Conservation (phyloP, 2,329 filamentous ascomycete genomes). For the Geosmithia morbida region DNA sequence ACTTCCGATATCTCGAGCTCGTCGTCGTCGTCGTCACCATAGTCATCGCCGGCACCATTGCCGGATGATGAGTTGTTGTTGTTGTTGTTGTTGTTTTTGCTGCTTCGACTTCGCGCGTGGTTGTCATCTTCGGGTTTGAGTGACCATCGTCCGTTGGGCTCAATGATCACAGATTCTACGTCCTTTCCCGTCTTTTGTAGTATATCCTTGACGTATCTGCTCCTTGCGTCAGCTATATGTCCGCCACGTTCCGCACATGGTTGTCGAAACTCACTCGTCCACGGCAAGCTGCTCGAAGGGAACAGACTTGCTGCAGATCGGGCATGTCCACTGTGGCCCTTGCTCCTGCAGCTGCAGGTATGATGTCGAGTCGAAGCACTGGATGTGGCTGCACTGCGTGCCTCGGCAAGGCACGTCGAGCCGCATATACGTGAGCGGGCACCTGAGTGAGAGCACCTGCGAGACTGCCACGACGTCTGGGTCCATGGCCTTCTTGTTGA, state of each 20-base stretch:
- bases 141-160: conserved; percentile 71
- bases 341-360: conserved; percentile 93
- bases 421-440: conserved; percentile 75
- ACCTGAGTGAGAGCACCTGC: conserved; percentile 79
- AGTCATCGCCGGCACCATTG: not conserved
- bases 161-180: conserved; percentile 76
- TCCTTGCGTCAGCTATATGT: too few relatives aligned
- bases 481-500: conserved; percentile 69
- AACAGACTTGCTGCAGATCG: conserved; percentile 75
- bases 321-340: conserved; percentile 92
- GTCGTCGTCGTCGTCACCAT: conserved; percentile 26
- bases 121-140: conserved; percentile 12
- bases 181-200: conserved; percentile 55
- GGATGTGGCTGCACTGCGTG: conserved; percentile 69
- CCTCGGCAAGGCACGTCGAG: conserved; percentile 71
- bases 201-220: conserved; percentile 77
- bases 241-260: too few relatives aligned
- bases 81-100: not conserved
- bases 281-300: conserved; percentile 73
- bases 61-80: conserved; percentile 3
- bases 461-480: conserved; percentile 83
- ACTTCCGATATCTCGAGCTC: conserved; percentile 33
- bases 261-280: conserved; percentile 64
- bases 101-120: not conserved
- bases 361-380: conserved; percentile 87